Evolutionary conservation across 768 basidiomycete genomes (phyloP), one percentile per base, ranked within the genome.

Genomic region (Obba rivulosa): DNA sequence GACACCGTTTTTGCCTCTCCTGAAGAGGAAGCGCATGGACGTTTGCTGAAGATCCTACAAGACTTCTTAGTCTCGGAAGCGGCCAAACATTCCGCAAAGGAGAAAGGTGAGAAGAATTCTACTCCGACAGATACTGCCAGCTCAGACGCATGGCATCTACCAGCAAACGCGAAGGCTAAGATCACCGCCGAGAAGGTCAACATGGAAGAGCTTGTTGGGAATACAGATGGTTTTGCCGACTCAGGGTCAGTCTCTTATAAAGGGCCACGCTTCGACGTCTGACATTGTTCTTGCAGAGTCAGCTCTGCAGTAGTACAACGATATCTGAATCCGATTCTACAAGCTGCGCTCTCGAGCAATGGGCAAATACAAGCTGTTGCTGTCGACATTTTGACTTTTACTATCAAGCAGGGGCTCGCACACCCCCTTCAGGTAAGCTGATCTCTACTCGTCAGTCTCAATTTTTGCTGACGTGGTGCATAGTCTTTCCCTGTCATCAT

Each of bases 251-350:
- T 9, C 24, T 9, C 18, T 13, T 35, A 4, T 24, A 14, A 23
- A 34, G 4, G 13, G 17, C 3, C 13, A 9, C 13, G 18, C 2
- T 45, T 41, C 35, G 25, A 41, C 11, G 36, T 38, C 3, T 18
- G 14, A 22, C 17, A 14, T 10, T 2, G 31, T 24, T 31, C 41
- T 52, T 49, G 22, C 58, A 98, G 95, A 22, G 91, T 97, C 52
- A 92, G 90, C 65, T 94, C 95, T 1, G 90, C 92, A 3, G 78
- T 99, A 34, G 85, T 97, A 0, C 96, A 99, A 60, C 87, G 95
- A 8, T 98, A 98, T 59, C 71, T 98, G 36, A 67, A 74, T 11
- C 81, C 82, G 28, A 92, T 99, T 43, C 69, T 97, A 34, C 76
- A 85, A 1, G 87, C 92, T 0, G 87, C 90, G 0, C 64, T 93